Evolutionary conservation across 2,329 filamentous ascomycete species (phyloP), one percentile per base, ranked within the genome.

Genomic region (Aspergillus thermomutatus): DNA sequence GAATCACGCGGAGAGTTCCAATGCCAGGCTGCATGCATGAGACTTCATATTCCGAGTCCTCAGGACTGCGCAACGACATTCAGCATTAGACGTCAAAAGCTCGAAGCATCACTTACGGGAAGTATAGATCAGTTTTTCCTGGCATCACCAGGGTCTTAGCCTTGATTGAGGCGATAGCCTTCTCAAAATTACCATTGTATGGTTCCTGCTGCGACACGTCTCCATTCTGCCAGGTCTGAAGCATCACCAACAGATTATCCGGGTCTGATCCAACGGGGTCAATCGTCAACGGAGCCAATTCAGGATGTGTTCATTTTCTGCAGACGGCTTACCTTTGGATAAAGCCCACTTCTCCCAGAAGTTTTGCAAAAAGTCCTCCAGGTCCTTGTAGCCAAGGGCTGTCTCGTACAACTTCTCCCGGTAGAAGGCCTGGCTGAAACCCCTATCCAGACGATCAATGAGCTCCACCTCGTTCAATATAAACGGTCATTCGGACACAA

Each of bases 391-490:
- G 0, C 87, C 87, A 8, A 92, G 79, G 0, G 69, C 76, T 1
- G 72, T 85, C 69, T 89, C 83, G 68, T 87, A 87, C n/a, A 90
- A 58, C 68, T 81, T 86, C 62, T 90, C 79, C 1, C 90, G 82
- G 66, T 93, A 93, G 66, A 92, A 93, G 0, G 88, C 82, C 66
- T 92, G 89, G 52, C 85, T 89, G 65, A 93, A 89, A 0, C 90
- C 90, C 89, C 86, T 77, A 41, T 56, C 52, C 26, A 25, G 47
- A 19, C 31, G 45, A 19, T 19, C 31, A 31, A 53, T 41, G 53
- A 55, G 17, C 37, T 17, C 27, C n/a, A 4, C 45, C 4, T 8
- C 5, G 19, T 9, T 3, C 45, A 21, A 11, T 10, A 17, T 10
- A 10, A 21, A 48, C n/a, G 9, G 10, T 7, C 2, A 25, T 27